phyloP scores from a whole-genome alignment of 1,284 basidiomycete genomes.

The Ustilago sp. region DNA sequence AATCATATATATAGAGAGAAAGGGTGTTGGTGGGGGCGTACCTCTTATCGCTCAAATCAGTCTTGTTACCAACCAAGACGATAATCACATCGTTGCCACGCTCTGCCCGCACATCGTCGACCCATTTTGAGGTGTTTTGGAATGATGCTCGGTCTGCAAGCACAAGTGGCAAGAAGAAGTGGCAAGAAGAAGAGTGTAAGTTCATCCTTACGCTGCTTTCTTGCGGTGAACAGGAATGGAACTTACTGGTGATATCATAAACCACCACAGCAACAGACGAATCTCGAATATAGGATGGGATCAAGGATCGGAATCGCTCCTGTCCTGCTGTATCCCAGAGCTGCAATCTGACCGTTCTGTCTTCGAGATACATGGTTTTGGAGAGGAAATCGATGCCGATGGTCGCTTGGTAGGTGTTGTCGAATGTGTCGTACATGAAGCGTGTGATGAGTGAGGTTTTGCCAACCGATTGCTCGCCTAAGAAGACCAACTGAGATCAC shows the following conservation, averaged over 20 bases:
- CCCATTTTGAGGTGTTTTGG: slow-evolving; percentile 98
- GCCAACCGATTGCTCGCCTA: slow-evolving; percentile 67
- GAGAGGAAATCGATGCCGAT: slow-evolving; percentile 99
- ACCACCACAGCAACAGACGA: slow-evolving; percentile 98
- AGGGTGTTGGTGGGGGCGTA: slow-evolving; percentile 13
- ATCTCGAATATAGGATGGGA: slow-evolving; percentile 98
- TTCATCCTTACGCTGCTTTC: no score
- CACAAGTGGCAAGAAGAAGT: background rate
- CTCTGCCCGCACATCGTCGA: slow-evolving; percentile 98
- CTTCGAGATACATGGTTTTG: slow-evolving; percentile 99
- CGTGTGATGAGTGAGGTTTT: slow-evolving; percentile 95
- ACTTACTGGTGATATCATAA: slow-evolving; percentile 96
- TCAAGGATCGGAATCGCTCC: slow-evolving; percentile 97
- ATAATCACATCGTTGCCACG: slow-evolving; percentile 98
- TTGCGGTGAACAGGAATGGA: no score
- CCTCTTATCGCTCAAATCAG: slow-evolving; percentile 75
- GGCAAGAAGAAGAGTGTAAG: no score
- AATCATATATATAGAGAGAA: background rate
- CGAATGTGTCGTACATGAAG: slow-evolving; percentile 98
- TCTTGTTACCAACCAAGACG: slow-evolving; percentile 98
- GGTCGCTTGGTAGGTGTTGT: slow-evolving; percentile 99
- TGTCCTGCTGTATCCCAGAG: slow-evolving; percentile 96
- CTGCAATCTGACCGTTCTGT: slow-evolving; percentile 95
- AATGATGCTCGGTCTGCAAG: slow-evolving; percentile 86
- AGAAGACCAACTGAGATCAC: slow-evolving; percentile 61